Conservation (phyloP, 257 asterid genomes). For the Anisodus tanguticus region DNA sequence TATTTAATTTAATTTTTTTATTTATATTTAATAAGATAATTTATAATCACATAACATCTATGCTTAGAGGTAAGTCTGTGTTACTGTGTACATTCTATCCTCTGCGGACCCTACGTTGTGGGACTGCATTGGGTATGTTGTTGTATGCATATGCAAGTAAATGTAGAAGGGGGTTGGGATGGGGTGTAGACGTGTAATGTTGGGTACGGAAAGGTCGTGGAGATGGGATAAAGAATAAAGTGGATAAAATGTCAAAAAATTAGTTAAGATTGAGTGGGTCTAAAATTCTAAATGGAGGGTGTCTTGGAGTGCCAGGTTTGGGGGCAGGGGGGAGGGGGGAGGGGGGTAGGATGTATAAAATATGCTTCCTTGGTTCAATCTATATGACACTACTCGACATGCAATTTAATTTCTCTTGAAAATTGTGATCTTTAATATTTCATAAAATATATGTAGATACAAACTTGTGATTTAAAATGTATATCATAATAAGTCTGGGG, state of each 20-base stretch:
- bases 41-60: too few relatives aligned
- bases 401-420: background rate
- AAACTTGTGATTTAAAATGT: too few relatives aligned
- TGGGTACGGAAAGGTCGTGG: background rate
- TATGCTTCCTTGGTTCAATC: rapidly evolving
- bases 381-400: background rate
- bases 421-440: too few relatives aligned
- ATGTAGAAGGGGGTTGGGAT: background rate
- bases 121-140: too few relatives aligned
- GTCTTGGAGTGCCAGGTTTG: background rate
- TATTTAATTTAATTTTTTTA: too few relatives aligned
- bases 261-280: background rate
- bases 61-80: too few relatives aligned
- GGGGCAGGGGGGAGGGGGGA: background rate
- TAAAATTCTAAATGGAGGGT: background rate
- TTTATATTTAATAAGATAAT: too few relatives aligned
- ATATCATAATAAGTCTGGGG: too few relatives aligned
- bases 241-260: background rate
- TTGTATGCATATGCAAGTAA: background rate
- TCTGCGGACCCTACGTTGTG: too few relatives aligned
- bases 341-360: background rate
- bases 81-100: too few relatives aligned
- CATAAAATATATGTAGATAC: too few relatives aligned
- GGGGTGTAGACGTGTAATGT: background rate
- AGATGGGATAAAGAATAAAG: background rate